Conservation (phyloP, 768 basidiomycete genomes). For the Boletus tomentosulus region DNA sequence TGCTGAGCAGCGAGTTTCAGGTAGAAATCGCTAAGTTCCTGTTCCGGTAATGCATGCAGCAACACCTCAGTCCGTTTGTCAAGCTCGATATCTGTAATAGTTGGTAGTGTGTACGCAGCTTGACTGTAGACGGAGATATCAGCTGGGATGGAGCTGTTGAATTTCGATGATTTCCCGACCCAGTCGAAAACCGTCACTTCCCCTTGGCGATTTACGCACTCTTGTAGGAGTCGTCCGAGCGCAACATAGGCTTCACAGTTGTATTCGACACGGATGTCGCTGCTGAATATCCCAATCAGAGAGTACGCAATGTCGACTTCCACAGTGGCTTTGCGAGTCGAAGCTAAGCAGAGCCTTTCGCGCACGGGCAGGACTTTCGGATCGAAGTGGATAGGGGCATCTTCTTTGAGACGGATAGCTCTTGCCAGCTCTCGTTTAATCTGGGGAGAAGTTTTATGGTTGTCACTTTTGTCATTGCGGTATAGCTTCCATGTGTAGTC, state of each 20-base stretch:
- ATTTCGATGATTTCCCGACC: slow-evolving; percentile 12
- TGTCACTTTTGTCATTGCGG: not conserved
- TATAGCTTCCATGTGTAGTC: slow-evolving; percentile 2
- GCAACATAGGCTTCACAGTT: slow-evolving; percentile 1
- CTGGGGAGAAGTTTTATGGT: slow-evolving; percentile 5
- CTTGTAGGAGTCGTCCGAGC: slow-evolving; percentile 12
- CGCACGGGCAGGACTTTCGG: slow-evolving; percentile 2
- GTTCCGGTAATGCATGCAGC: not conserved
- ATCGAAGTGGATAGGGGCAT: not conserved
- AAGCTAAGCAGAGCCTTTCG: slow-evolving; percentile 10
- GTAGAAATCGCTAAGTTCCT: not conserved
- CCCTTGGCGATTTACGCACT: slow-evolving; percentile 8
- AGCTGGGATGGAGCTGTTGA: slow-evolving; percentile 15
- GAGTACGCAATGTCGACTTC: slow-evolving; percentile 13
- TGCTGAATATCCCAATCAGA: slow-evolving; percentile 14
- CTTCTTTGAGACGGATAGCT: not conserved
- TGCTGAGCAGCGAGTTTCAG: not conserved
- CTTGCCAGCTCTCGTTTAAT: not conserved
- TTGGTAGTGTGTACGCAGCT: not conserved
- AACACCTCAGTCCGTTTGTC: not conserved
- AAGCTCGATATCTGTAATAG: not conserved
- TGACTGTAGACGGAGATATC: slow-evolving; percentile 10
- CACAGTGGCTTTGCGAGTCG: slow-evolving; percentile 6
- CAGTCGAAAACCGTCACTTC: slow-evolving; percentile 19
- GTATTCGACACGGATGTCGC: slow-evolving; percentile 7